These are phyloP conservation scores for Waltergamsia citrina DNA, from an alignment of 2,329 filamentous ascomycete species.

Conservation along the genomic window DNA sequence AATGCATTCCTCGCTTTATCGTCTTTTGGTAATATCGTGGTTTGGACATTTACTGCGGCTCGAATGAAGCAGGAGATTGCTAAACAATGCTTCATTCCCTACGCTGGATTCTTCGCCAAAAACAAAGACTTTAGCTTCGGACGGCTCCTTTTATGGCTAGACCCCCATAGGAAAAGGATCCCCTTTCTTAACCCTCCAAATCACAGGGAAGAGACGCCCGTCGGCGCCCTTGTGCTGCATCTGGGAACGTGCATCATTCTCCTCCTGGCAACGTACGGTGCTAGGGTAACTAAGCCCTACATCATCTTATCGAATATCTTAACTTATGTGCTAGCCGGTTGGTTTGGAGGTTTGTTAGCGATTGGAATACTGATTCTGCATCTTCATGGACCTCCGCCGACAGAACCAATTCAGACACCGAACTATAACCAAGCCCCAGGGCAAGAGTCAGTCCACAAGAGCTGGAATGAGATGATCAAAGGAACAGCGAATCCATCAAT, in stretches of 20 bases:
- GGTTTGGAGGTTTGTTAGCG: constrained; percentile 21
- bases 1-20: constrained; percentile 42
- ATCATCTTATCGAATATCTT: constrained; percentile 18
- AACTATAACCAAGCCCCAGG: neutral
- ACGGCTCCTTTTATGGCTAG: constrained; percentile 19
- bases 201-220: constrained; percentile 23
- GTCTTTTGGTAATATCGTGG: constrained; percentile 45
- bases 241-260: constrained; percentile 22
- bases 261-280: constrained; percentile 26
- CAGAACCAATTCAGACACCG: neutral
- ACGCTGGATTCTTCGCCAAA: constrained; percentile 35
- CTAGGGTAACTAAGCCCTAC: constrained; percentile 24
- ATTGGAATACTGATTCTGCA: constrained; percentile 25
- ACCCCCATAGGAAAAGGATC: constrained; percentile 15
- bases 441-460: neutral
- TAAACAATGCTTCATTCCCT: constrained; percentile 46
- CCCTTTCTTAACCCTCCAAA: constrained; percentile 23
- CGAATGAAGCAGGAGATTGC: constrained; percentile 52
- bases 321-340: constrained; percentile 22
- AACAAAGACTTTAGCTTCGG: constrained; percentile 23
- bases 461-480: neutral
- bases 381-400: constrained; percentile 18
- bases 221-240: constrained; percentile 23
- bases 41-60: constrained; percentile 45
- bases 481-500: neutral